phyloP scores from a whole-genome alignment of 108 stramenopile genomes.

The Nitzschia palea region DNA sequence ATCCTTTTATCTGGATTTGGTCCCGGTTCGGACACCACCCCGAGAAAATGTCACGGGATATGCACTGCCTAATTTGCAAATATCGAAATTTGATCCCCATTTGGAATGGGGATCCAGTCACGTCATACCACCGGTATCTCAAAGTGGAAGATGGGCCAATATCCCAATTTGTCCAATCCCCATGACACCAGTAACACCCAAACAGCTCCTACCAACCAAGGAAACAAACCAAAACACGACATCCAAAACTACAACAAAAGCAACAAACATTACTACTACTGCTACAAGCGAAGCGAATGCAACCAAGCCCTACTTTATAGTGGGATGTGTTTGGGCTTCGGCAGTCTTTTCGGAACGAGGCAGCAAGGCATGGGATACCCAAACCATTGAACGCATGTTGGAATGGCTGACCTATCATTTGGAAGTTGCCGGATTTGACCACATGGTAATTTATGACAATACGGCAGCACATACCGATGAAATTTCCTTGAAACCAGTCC shows the following conservation, averaged over 20 bases:
- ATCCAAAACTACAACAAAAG: background rate
- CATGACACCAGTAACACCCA: conserved; percentile 8
- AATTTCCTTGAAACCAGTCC: conserved; percentile 24
- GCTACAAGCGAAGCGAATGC: background rate
- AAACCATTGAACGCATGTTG: conserved; percentile 39
- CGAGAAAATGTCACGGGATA: conserved; percentile 32
- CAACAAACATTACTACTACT: conserved; percentile 6
- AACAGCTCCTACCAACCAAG: background rate
- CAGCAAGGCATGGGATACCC: conserved; percentile 29
- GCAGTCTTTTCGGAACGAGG: conserved; percentile 69
- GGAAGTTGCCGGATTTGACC: conserved; percentile 70
- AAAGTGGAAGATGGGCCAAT: conserved; percentile 88
- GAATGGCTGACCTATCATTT: conserved; percentile 65
- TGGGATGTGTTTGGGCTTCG: conserved; percentile 83
- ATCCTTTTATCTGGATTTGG: conserved; percentile 70
- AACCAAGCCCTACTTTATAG: conserved; percentile 57
- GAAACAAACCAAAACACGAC: background rate
- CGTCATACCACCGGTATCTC: conserved; percentile 65
- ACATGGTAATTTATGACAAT: conserved; percentile 85
- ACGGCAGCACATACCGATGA: conserved; percentile 31
- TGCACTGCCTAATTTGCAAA: conserved; percentile 4
- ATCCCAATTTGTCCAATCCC: conserved; percentile 65
- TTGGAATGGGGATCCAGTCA: conserved; percentile 71
- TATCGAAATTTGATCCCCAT: conserved; percentile 51
- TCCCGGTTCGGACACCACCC: conserved; percentile 84